Evolutionary conservation across 495 filamentous ascomycete genomes (phyloP).

Genomic region (Amorphotheca resinae): DNA sequence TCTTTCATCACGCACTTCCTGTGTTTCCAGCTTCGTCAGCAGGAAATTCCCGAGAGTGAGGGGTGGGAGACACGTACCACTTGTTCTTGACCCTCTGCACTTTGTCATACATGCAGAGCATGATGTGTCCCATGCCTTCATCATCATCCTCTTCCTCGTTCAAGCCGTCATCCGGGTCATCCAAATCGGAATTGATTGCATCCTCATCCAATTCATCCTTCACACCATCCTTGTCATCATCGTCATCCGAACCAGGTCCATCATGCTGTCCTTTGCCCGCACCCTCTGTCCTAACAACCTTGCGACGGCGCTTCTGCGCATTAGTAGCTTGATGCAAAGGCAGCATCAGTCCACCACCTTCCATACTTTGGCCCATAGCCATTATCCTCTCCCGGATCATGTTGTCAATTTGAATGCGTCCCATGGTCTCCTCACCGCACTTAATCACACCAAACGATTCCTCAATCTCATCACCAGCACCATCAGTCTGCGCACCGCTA

Average conservation of each 20-base stretch:
- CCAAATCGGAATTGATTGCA: slow-evolving; percentile 96
- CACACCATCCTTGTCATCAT: slow-evolving; percentile 42
- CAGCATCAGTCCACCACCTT: slow-evolving; percentile 73
- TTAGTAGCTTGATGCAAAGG: slow-evolving; percentile 38
- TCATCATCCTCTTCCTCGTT: slow-evolving; percentile 75
- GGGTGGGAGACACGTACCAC: slow-evolving; percentile 46
- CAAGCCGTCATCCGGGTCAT: slow-evolving; percentile 79
- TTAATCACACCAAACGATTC: slow-evolving; percentile 39
- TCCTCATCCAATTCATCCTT: slow-evolving; percentile 71
- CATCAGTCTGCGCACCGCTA: slow-evolving; percentile 56
- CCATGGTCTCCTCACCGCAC: slow-evolving; percentile 33
- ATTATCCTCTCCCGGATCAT: slow-evolving; percentile 55
- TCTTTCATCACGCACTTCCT: slow-evolving; percentile 97
- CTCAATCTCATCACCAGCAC: slow-evolving; percentile 45
- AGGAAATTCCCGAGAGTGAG: not conserved
- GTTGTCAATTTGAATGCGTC: slow-evolving; percentile 43
- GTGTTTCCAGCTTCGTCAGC: slow-evolving; percentile 9
- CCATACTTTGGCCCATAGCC: slow-evolving; percentile 52
- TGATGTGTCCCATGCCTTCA: slow-evolving; percentile 63
- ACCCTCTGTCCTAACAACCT: slow-evolving; percentile 22
- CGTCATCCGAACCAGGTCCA: slow-evolving; percentile 38
- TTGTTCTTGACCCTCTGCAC: slow-evolving; percentile 99
- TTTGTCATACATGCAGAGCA: slow-evolving; percentile 99
- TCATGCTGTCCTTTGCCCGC: slow-evolving; percentile 44
- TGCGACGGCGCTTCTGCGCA: slow-evolving; percentile 22